A percentile compares a stretch with the other conserved stretches of the same genome.
phyloP scores from a whole-genome alignment of 2,329 filamentous ascomycete genomes.

The Anisogramma anomala region DNA sequence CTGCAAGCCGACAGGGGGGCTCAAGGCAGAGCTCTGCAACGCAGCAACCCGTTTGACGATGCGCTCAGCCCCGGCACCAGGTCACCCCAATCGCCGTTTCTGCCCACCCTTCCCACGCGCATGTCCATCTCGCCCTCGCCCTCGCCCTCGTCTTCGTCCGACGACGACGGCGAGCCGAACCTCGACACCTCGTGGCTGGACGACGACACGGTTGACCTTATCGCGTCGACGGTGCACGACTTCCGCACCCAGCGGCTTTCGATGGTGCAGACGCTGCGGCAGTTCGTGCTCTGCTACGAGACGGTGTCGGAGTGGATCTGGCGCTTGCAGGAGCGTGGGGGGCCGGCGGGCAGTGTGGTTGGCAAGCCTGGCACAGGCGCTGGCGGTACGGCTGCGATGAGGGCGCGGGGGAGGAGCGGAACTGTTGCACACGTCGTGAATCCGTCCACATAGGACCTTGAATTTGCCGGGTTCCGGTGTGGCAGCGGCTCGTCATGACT shows the following conservation, averaged over 20 bases:
- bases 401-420: slow-evolving; percentile 10
- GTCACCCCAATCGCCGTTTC: slow-evolving; percentile 12
- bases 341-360: slow-evolving; percentile 15
- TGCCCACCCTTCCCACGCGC: slow-evolving; percentile 21
- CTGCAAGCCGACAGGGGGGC: neutral
- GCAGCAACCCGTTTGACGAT: slow-evolving; percentile 10
- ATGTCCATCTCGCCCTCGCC: slow-evolving; percentile 13
- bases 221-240: slow-evolving; percentile 80
- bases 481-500: too few relatives aligned
- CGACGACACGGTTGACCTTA: slow-evolving; percentile 61
- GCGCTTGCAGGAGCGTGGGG: slow-evolving; percentile 31
- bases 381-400: slow-evolving; percentile 11
- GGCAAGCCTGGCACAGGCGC: slow-evolving; percentile 11
- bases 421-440: slow-evolving; percentile 11
- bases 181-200: slow-evolving; percentile 54
- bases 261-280: slow-evolving; percentile 91
- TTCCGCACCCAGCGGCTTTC: slow-evolving; percentile 80
- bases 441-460: too few relatives aligned
- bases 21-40: slow-evolving; percentile 14
- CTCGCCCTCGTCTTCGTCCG: slow-evolving; percentile 10
- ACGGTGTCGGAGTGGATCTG: slow-evolving; percentile 79
- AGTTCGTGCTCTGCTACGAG: slow-evolving; percentile 95
- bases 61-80: slow-evolving; percentile 12
- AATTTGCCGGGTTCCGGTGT: too few relatives aligned
- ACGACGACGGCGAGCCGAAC: slow-evolving; percentile 11